phyloP scores from a whole-genome alignment of 257 asterid genomes.

The Striga asiatica region DNA sequence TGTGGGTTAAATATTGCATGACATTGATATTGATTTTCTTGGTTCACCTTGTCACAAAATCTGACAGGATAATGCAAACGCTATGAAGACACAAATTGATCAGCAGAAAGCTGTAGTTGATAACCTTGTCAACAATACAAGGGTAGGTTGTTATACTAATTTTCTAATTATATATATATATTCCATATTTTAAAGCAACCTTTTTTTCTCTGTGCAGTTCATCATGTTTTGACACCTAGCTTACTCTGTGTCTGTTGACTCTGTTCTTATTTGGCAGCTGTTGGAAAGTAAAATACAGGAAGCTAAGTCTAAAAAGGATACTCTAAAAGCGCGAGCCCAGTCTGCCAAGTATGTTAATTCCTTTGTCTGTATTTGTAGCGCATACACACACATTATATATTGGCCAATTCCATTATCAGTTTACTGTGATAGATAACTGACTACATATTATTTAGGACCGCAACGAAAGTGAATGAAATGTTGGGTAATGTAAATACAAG shows the following conservation, averaged over 20 bases:
- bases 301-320: constrained; percentile 78
- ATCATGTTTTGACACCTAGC: neutral
- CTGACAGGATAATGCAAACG: constrained; percentile 64
- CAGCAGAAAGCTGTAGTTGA: constrained; percentile 74
- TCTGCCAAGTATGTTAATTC: constrained; percentile 62
- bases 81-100: constrained; percentile 65
- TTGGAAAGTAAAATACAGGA: constrained; percentile 84
- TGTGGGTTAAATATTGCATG: neutral
- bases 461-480: constrained; percentile 77
- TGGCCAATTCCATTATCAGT: constrained; percentile 3
- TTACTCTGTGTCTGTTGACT: neutral
- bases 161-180: neutral
- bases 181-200: constrained; percentile 23
- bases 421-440: neutral
- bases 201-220: constrained; percentile 18
- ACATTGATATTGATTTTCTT: neutral
- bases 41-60: neutral
- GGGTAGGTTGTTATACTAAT: constrained; percentile 34
- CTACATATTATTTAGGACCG: constrained; percentile 41
- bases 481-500: constrained; percentile 78
- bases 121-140: constrained; percentile 64
- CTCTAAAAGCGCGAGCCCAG: constrained; percentile 83
- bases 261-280: constrained; percentile 33
- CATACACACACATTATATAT: too few species aligned
- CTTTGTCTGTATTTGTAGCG: constrained; percentile 5